phyloP scores from a whole-genome alignment of 2,329 filamentous ascomycete species.

The Colletotrichum sp. region DNA sequence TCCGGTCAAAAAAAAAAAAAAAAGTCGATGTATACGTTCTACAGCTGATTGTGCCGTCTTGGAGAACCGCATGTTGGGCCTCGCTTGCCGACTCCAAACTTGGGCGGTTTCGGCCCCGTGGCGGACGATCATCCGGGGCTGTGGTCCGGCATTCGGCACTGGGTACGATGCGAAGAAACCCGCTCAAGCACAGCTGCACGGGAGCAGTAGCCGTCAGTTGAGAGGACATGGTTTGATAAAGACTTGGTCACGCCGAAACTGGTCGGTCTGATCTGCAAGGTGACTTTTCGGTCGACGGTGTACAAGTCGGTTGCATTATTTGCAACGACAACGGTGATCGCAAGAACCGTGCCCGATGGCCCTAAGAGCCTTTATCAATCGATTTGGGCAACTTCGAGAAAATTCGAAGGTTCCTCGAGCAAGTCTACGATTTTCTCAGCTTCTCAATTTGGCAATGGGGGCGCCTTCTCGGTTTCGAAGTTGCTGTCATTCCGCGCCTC shows the following conservation, averaged over 20 bases:
- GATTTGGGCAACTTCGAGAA: neutral
- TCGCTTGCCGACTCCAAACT: neutral
- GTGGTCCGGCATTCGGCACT: neutral
- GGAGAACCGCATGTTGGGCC: neutral
- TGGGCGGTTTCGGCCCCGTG: neutral
- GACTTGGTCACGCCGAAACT: neutral
- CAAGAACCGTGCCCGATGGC: neutral
- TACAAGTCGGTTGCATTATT: neutral
- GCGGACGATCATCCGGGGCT: neutral
- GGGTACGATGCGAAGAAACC: neutral
- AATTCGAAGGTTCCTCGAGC: neutral
- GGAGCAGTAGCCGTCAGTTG: neutral
- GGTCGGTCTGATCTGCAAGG: neutral
- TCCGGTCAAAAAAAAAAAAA: too few species aligned
- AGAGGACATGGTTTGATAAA: neutral
- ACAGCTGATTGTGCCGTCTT: neutral
- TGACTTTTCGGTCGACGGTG: neutral
- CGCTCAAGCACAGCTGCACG: neutral
- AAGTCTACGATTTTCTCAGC: neutral
- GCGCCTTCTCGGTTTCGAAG: neutral
- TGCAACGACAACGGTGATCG: neutral
- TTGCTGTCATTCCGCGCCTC: neutral
- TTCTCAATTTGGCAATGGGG: neutral
- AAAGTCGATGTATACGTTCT: neutral
- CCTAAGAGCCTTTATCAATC: neutral